phyloP scores from a whole-genome alignment of 345 rosid species.

The Turritis glabra region DNA sequence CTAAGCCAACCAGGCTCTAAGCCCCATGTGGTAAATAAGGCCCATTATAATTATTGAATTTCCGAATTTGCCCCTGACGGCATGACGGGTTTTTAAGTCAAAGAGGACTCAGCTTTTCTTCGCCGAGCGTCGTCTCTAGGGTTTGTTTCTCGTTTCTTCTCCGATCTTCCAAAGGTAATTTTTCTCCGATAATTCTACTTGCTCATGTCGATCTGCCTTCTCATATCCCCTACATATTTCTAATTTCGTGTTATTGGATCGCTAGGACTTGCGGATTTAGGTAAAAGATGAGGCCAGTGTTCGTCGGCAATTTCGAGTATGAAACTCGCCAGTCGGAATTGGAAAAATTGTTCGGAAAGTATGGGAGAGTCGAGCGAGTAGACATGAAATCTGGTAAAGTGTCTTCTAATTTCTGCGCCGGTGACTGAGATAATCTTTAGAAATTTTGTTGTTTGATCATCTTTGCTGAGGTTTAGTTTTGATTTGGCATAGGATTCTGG shows the following conservation, averaged over 20 bases:
- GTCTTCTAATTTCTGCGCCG: neutral
- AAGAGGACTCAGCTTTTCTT: neutral
- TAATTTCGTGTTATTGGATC: neutral
- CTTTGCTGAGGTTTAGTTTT: neutral
- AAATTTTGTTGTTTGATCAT: neutral
- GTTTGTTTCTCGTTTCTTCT: conserved; percentile 13
- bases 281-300: conserved; percentile 62
- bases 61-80: neutral
- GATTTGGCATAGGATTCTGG: conserved; percentile 7
- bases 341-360: conserved; percentile 66
- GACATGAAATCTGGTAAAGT: conserved; percentile 82
- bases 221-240: neutral
- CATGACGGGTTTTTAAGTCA: neutral
- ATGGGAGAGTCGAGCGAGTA: conserved; percentile 73
- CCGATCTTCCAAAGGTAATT: conserved; percentile 2
- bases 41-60: neutral
- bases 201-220: neutral
- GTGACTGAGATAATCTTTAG: neutral
- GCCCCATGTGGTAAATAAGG: neutral
- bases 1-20: no score
- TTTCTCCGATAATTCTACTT: neutral
- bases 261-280: neutral
- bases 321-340: conserved; percentile 78
- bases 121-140: conserved; percentile 11
- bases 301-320: conserved; percentile 79